Conservation (phyloP, 805 yeast genomes). For the Schwanniomyces pseudopolymorphus region DNA sequence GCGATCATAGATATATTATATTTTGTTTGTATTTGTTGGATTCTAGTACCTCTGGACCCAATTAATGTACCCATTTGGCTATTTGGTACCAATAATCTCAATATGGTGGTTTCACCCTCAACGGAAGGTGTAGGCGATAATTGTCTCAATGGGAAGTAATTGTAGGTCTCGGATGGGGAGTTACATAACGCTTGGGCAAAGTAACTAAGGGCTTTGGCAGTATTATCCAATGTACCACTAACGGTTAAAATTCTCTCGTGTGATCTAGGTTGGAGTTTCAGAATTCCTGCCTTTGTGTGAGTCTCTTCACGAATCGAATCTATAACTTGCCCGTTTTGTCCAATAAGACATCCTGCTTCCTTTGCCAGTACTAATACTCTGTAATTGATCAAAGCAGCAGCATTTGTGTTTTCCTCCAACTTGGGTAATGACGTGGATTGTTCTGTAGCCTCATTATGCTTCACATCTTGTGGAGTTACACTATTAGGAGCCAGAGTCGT, state of each 20-base stretch:
- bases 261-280: slow-evolving; percentile 75
- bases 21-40: slow-evolving; percentile 71
- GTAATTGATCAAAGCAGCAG: slow-evolving; percentile 35
- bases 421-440: slow-evolving; percentile 21
- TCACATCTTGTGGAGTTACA: neutral
- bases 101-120: slow-evolving; percentile 50
- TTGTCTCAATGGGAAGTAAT: slow-evolving; percentile 59
- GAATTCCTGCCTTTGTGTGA: slow-evolving; percentile 81
- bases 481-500: slow-evolving; percentile 6
- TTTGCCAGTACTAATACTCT: slow-evolving; percentile 73
- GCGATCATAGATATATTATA: slow-evolving; percentile 81
- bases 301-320: slow-evolving; percentile 73
- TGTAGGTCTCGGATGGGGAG: slow-evolving; percentile 40
- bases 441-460: neutral
- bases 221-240: slow-evolving; percentile 67
- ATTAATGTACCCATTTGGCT: slow-evolving; percentile 86
- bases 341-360: slow-evolving; percentile 90
- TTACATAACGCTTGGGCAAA: slow-evolving; percentile 66
- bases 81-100: slow-evolving; percentile 78
- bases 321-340: slow-evolving; percentile 78
- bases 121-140: slow-evolving; percentile 52
- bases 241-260: slow-evolving; percentile 82
- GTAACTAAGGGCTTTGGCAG: slow-evolving; percentile 66
- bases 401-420: slow-evolving; percentile 22
- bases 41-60: slow-evolving; percentile 79